Evolutionary conservation across 257 asterid species (phyloP).

Genomic region (Handroanthus guayacan): DNA sequence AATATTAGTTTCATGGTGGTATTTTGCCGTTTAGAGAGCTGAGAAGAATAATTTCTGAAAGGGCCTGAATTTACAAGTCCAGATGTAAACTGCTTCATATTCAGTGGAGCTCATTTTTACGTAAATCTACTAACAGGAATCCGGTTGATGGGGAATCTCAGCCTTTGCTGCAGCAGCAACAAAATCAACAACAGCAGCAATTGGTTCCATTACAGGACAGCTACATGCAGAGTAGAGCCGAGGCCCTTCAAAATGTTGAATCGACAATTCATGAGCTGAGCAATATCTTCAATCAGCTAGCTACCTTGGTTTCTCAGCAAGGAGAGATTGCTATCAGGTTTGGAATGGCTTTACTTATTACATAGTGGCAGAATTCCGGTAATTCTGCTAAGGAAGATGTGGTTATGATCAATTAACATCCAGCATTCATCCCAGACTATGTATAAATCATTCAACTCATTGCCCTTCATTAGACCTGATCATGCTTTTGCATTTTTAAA

Average conservation of each 20-base stretch:
- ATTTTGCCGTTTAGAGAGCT: constrained; percentile 20
- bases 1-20: not conserved
- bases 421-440: not conserved
- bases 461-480: not conserved
- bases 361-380: not conserved
- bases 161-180: constrained; percentile 83
- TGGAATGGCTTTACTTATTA: constrained; percentile 12
- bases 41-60: constrained; percentile 9
- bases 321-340: constrained; percentile 96
- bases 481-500: not conserved
- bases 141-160: constrained; percentile 78
- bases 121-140: constrained; percentile 53
- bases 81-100: constrained; percentile 13
- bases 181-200: constrained; percentile 84
- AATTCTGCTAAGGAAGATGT: not conserved
- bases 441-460: not conserved
- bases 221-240: constrained; percentile 97
- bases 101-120: constrained; percentile 24
- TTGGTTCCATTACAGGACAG: constrained; percentile 85
- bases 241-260: constrained; percentile 92
- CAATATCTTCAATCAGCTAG: constrained; percentile 87
- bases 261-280: constrained; percentile 91
- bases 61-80: not conserved
- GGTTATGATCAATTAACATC: not conserved
- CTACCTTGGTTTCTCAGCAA: constrained; percentile 94